Conservation (phyloP, 2,329 filamentous ascomycete species). For the Trichoderma sp. region DNA sequence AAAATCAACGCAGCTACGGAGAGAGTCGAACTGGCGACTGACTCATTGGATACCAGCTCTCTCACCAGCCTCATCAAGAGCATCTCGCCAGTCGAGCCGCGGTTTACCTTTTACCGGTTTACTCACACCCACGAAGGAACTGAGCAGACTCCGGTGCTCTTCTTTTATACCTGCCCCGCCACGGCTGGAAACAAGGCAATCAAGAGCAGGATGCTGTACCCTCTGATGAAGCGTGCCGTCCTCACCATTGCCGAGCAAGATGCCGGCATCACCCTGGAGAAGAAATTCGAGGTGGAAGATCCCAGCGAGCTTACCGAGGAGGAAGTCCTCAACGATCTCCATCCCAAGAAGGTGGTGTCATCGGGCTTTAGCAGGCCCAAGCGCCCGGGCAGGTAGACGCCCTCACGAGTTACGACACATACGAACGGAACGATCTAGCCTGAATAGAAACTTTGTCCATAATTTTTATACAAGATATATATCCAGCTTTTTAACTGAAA, state of each 20-base stretch:
- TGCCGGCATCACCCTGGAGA: slow-evolving; percentile 67
- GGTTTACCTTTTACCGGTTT: slow-evolving; percentile 79
- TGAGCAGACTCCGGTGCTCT: slow-evolving; percentile 65
- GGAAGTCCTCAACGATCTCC: slow-evolving; percentile 67
- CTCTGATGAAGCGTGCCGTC: slow-evolving; percentile 69
- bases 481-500: neutral
- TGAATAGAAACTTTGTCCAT: slow-evolving; percentile 29
- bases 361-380: slow-evolving; percentile 77
- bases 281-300: slow-evolving; percentile 71
- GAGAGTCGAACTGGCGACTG: slow-evolving; percentile 66
- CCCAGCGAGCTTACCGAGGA: slow-evolving; percentile 72
- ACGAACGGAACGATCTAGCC: slow-evolving; percentile 29
- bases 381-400: slow-evolving; percentile 67
- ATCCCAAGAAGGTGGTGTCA: slow-evolving; percentile 67
- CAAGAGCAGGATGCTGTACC: slow-evolving; percentile 85
- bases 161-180: slow-evolving; percentile 80
- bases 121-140: slow-evolving; percentile 58
- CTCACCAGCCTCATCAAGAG: slow-evolving; percentile 60
- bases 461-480: slow-evolving; percentile 25
- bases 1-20: slow-evolving; percentile 75
- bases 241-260: slow-evolving; percentile 67
- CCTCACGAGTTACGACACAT: slow-evolving; percentile 20
- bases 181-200: slow-evolving; percentile 68
- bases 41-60: slow-evolving; percentile 55
- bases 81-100: slow-evolving; percentile 70